Evolutionary conservation across 176 grass and related monocot species (phyloP).

Genomic region (barley (Hordeum vulgare)): DNA sequence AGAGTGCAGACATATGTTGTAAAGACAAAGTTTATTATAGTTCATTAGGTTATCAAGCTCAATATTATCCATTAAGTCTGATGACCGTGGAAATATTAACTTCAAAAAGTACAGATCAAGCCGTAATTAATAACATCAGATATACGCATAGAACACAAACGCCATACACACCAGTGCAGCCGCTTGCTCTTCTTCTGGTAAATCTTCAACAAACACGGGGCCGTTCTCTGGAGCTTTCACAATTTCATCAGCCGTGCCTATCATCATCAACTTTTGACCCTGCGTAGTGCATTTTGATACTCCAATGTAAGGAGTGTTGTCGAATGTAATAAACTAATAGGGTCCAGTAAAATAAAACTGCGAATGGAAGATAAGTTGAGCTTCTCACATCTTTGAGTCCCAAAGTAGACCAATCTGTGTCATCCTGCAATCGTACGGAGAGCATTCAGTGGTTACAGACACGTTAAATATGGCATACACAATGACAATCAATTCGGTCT

Average conservation of each 20-base stretch:
- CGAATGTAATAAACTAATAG: neutral
- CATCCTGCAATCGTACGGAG: slow-evolving; percentile 69
- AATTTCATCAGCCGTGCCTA: slow-evolving; percentile 99
- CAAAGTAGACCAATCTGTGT: slow-evolving; percentile 88
- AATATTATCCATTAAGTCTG: neutral
- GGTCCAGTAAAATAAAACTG: slow-evolving; percentile 18
- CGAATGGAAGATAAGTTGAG: slow-evolving; percentile 23
- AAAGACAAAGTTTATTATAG: neutral
- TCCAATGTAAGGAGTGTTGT: neutral
- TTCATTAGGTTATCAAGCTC: slow-evolving; percentile 6
- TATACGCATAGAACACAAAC: neutral
- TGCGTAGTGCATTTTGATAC: slow-evolving; percentile 32
- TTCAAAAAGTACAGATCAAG: neutral
- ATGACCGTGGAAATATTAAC: neutral
- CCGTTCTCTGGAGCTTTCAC: slow-evolving; percentile 97
- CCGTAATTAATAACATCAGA: neutral
- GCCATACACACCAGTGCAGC: slow-evolving; percentile 39
- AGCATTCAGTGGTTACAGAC: slow-evolving; percentile 19
- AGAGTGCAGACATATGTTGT: neutral
- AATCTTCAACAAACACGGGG: slow-evolving; percentile 89
- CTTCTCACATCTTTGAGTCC: slow-evolving; percentile 87
- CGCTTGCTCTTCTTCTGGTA: slow-evolving; percentile 98
- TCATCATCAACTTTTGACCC: slow-evolving; percentile 99
- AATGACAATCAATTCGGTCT: neutral
- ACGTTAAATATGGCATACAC: neutral